Evolutionary conservation across 768 basidiomycete genomes (phyloP).

Genomic region (Terana coerulea): DNA sequence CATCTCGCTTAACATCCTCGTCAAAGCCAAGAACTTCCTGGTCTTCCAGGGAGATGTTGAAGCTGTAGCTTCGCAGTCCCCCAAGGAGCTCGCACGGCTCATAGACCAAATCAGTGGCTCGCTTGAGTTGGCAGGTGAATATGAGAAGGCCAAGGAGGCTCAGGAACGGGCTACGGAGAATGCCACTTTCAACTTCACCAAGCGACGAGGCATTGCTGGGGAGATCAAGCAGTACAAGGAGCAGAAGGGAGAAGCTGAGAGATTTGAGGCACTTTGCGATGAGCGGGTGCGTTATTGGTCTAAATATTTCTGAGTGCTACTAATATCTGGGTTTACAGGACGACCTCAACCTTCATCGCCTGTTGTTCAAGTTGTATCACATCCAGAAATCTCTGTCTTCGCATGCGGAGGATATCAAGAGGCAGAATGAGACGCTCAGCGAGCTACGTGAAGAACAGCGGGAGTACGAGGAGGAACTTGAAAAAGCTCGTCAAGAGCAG

Average conservation of each 20-base stretch:
- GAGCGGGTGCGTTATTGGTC: conserved; percentile 69
- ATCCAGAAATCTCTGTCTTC: conserved; percentile 79
- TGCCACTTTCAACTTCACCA: conserved; percentile 92
- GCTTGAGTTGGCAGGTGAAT: conserved; percentile 82
- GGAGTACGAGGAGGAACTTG: conserved; percentile 65
- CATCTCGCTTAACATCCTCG: conserved; percentile 87
- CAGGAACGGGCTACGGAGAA: conserved; percentile 92
- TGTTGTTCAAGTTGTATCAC: conserved; percentile 86
- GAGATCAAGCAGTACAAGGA: conserved; percentile 98
- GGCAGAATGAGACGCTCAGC: conserved; percentile 67
- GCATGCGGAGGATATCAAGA: conserved; percentile 65
- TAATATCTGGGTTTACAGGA: conserved; percentile 51
- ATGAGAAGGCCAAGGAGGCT: conserved; percentile 77
- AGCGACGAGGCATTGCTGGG: conserved; percentile 86
- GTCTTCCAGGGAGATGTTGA: conserved; percentile 99
- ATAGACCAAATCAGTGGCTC: conserved; percentile 97
- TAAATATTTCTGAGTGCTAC: background rate
- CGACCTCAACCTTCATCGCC: conserved; percentile 72
- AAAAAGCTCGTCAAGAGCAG: conserved; percentile 73
- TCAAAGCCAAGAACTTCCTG: conserved; percentile 98
- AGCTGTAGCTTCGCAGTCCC: conserved; percentile 92
- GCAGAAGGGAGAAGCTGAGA: conserved; percentile 89
- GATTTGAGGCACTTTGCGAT: conserved; percentile 74
- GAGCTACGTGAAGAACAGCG: conserved; percentile 68
- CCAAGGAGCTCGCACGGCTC: conserved; percentile 82